Evolutionary conservation across 306 rosid species (phyloP).

Genomic region (Luffa aegyptiaca): DNA sequence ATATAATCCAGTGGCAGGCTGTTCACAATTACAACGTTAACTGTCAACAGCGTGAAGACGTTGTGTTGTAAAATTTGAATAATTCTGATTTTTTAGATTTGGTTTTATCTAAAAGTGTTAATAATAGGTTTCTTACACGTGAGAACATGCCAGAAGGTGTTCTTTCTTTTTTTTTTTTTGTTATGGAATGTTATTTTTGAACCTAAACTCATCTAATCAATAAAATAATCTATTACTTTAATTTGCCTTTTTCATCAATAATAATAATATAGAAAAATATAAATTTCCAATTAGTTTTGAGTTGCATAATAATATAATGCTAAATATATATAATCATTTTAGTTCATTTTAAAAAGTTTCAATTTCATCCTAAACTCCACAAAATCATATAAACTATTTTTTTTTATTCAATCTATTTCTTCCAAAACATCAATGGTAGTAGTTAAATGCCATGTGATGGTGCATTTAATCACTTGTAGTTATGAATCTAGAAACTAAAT

Average conservation of each 20-base stretch:
- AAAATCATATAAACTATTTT: too few species aligned
- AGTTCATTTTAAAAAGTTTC: too few species aligned
- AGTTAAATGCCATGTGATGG: too few species aligned
- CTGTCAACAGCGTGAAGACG: not conserved
- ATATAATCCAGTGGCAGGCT: not conserved
- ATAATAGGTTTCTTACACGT: not conserved
- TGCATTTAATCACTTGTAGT: too few species aligned
- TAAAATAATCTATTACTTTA: not conserved
- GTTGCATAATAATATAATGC: not conserved
- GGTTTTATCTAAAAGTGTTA: too few species aligned
- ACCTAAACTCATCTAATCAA: not conserved
- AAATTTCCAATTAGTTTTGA: not conserved
- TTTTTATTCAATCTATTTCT: too few species aligned
- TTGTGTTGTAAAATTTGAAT: not conserved
- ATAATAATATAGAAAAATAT: not conserved
- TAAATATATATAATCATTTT: too few species aligned
- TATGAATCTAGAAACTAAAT: too few species aligned
- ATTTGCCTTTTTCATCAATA: not conserved
- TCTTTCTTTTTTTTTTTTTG: not conserved
- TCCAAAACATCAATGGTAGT: too few species aligned
- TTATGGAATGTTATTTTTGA: not conserved
- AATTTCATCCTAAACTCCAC: too few species aligned
- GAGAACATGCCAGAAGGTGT: not conserved
- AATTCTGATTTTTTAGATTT: not conserved
- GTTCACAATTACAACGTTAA: not conserved